Percentiles rank a stretch among this genome's conserved stretches.
These are phyloP conservation scores for Paraurostyla sp. DNA, from an alignment of 73 alveolate genomes.

Conservation along the genomic window DNA sequence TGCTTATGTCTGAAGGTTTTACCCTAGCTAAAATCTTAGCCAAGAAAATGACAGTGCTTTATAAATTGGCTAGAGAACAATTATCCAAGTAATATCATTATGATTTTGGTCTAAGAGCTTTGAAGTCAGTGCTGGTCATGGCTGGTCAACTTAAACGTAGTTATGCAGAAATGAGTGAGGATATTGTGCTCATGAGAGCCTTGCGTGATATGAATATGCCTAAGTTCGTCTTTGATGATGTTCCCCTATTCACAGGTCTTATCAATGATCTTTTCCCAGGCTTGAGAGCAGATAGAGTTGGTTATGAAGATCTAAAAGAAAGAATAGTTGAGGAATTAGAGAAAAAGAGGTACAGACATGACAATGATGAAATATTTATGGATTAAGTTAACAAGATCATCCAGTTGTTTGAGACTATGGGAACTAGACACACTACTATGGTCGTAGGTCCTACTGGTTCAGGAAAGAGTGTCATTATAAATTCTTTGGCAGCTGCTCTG, in stretches of 20 bases:
- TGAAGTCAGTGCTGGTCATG: conserved; percentile 98
- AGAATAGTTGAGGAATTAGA: conserved; percentile 89
- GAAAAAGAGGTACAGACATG: conserved; percentile 69
- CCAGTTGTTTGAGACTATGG: conserved; percentile 99
- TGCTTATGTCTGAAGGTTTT: conserved; percentile 99
- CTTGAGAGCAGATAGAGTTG: conserved; percentile 91
- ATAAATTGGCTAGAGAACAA: conserved; percentile 97
- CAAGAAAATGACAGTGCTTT: conserved; percentile 98
- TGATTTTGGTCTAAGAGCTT: conserved; percentile 99
- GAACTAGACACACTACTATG: conserved; percentile 99
- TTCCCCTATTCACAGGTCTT: conserved; percentile 96
- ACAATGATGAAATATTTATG: conserved; percentile 79
- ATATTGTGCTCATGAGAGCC: conserved; percentile 99
- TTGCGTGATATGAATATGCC: conserved; percentile 99
- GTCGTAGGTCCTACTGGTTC: conserved; percentile 99
- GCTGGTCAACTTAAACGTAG: conserved; percentile 98
- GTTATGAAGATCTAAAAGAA: conserved; percentile 93
- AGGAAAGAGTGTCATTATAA: conserved; percentile 97
- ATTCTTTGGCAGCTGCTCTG: conserved; percentile 86
- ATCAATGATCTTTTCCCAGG: conserved; percentile 99
- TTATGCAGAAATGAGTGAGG: conserved; percentile 96
- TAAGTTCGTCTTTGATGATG: conserved; percentile 99
- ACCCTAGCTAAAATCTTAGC: conserved; percentile 97
- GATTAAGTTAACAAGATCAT: conserved; percentile 97
- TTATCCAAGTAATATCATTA: conserved; percentile 93